A percentile compares a stretch with the other conserved stretches of the same genome.
These are phyloP conservation scores for Colletotrichum liriopes DNA, from an alignment of 2,329 filamentous ascomycete genomes.

Conservation along the genomic window DNA sequence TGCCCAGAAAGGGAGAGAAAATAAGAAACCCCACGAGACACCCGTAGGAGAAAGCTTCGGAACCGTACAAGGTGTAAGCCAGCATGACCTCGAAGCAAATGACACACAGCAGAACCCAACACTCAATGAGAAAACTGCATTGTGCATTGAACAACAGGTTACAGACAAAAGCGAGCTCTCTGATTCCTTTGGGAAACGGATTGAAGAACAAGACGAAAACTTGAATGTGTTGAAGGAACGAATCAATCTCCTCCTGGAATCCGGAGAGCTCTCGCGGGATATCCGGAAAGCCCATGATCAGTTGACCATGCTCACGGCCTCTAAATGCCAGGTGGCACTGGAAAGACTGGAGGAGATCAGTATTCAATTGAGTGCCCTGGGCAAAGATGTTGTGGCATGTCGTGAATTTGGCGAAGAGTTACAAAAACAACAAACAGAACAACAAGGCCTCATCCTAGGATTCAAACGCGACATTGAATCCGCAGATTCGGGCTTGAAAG, in stretches of 20 bases:
- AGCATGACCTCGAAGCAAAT: not conserved
- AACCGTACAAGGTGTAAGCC: not conserved
- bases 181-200: not conserved
- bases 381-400: not conserved
- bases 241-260: constrained; percentile 7
- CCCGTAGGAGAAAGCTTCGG: not conserved
- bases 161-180: not conserved
- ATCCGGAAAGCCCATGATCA: constrained; percentile 31
- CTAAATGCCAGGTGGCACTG: constrained; percentile 20
- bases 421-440: not conserved
- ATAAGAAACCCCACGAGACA: no score
- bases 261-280: constrained; percentile 22
- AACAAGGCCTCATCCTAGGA: not conserved
- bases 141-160: not conserved
- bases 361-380: not conserved
- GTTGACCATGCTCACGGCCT: constrained; percentile 22
- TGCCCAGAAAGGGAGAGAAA: not conserved
- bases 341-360: constrained; percentile 13
- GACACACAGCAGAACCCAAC: not conserved
- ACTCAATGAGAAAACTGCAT: not conserved
- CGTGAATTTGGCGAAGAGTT: constrained; percentile 1
- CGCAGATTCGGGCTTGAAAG: not conserved
- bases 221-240: constrained; percentile 22
- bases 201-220: not conserved
- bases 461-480: not conserved